Evolutionary conservation across 2,329 filamentous ascomycete species (phyloP), one percentile per base, ranked within the genome.

Genomic region (Cercospora berteroae): DNA sequence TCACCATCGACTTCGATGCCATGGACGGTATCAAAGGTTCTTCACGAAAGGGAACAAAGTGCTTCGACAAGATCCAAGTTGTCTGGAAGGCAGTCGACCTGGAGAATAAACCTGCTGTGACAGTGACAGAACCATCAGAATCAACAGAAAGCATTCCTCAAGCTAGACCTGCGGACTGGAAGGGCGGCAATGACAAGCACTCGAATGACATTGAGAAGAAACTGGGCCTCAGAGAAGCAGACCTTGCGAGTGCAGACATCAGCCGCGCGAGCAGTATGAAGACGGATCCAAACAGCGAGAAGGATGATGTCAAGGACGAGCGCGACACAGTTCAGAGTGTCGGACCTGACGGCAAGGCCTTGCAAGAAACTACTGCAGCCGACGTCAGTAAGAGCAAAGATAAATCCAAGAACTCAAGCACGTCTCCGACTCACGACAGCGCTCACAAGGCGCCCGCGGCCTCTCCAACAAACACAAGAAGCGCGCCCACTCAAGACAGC

Each of bases 11-110:
- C n/a, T 92, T 89, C 88, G 88, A 91, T 18, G 85, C 84, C 20
- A 91, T 99, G 88, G 95, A 99, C 73, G 95, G 95, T 3, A 94
- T 99, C 79, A 97, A 97, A 78, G 95, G 95, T 0, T 94, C 90
- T 4, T 88, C 85, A 23, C 86, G 89, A 33, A 96, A 96, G 77
- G 95, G 95, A 0, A 90, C 90, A 0, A 85, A 89, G 52, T 92
- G 92, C 0, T 88, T 96, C 8, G 94, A 99, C 76, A 87, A 87
- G 48, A 82, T 98, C 25, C 89, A 92, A 10, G 91, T 98, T 0
- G 89, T 97, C 0, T 99, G 95, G 95, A 88, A 88, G 66, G 78
- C 79, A 2, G 75, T 81, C 9, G 55, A 67, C 8, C 44, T 64
- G 1, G 69, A 78, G 60, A 67, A 66, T 29, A 69, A 73, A 70